These are phyloP conservation scores for Corymbia citriodora DNA, from an alignment of 441 rosid species.

Conservation along the genomic window DNA sequence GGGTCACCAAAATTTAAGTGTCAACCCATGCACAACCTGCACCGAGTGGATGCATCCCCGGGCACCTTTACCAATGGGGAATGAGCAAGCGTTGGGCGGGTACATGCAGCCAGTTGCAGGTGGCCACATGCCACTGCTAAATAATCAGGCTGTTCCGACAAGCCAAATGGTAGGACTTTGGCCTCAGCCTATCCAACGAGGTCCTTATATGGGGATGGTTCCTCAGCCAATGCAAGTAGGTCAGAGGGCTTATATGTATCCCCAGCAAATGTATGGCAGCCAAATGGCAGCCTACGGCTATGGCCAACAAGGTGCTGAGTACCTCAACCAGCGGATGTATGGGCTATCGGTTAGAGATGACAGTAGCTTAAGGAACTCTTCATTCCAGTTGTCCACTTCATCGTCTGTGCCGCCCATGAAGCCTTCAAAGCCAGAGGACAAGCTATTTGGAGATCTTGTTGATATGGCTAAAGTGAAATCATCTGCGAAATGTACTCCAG, in stretches of 20 bases:
- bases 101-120: slow-evolving; percentile 53
- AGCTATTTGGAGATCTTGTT: slow-evolving; percentile 95
- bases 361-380: slow-evolving; percentile 29
- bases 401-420: slow-evolving; percentile 57
- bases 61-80: slow-evolving; percentile 35
- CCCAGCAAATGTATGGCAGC: slow-evolving; percentile 72
- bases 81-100: slow-evolving; percentile 50
- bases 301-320: slow-evolving; percentile 50
- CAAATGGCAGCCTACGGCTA: slow-evolving; percentile 74
- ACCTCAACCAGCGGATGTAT: slow-evolving; percentile 72
- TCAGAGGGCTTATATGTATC: slow-evolving; percentile 51
- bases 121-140: slow-evolving; percentile 22
- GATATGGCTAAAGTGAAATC: slow-evolving; percentile 83
- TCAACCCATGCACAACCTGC: slow-evolving; percentile 49
- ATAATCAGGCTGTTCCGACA: slow-evolving; percentile 20
- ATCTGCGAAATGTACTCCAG: slow-evolving; percentile 41
- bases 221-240: slow-evolving; percentile 51
- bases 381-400: slow-evolving; percentile 51
- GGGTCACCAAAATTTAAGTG: no score
- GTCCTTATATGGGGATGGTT: slow-evolving; percentile 45
- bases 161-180: slow-evolving; percentile 34
- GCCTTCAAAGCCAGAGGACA: slow-evolving; percentile 83
- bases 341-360: slow-evolving; percentile 75
- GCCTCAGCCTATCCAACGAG: slow-evolving; percentile 40
- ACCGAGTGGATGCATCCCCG: slow-evolving; percentile 38